Evolutionary conservation across 2,329 filamentous ascomycete species (phyloP).

Genomic region (Monilinia vaccinii-corymbosi): DNA sequence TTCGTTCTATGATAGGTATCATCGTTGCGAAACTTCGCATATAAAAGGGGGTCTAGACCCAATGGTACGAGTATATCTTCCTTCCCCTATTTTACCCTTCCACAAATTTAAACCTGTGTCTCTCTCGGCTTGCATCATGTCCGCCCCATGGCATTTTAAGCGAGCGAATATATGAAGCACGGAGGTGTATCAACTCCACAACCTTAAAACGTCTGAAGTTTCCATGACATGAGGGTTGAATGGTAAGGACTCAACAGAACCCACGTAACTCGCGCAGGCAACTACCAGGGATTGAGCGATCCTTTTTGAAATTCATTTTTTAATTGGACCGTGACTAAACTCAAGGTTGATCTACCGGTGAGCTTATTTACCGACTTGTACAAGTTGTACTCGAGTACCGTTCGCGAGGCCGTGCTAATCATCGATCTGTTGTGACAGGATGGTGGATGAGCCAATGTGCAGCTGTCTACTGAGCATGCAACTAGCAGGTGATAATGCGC

Average conservation of each 20-base stretch:
- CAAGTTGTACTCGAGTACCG: too few relatives aligned
- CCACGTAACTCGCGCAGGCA: neutral
- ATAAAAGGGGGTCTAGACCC: neutral
- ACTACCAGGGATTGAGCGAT: too few relatives aligned
- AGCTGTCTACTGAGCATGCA: too few relatives aligned
- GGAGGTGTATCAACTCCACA: slow-evolving; percentile 20
- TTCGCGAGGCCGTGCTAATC: too few relatives aligned
- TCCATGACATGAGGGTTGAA: slow-evolving; percentile 9
- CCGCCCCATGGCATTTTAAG: slow-evolving; percentile 11
- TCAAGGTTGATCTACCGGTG: too few relatives aligned
- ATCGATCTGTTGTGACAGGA: too few relatives aligned
- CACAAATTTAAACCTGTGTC: neutral
- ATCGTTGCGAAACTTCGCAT: neutral
- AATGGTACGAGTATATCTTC: neutral
- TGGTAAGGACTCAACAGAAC: neutral
- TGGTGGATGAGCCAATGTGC: too few relatives aligned
- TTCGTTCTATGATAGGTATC: neutral
- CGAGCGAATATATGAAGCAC: slow-evolving; percentile 21
- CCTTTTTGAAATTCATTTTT: too few relatives aligned
- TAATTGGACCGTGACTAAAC: too few relatives aligned
- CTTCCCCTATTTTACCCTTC: neutral
- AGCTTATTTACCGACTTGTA: too few relatives aligned
- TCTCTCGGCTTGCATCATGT: neutral
- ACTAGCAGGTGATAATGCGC: too few relatives aligned
- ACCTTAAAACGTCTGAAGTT: slow-evolving; percentile 19